Base-by-base conservation (phyloP, 2,329 filamentous ascomycete species). In the Hypoxylon sp. region DNA sequence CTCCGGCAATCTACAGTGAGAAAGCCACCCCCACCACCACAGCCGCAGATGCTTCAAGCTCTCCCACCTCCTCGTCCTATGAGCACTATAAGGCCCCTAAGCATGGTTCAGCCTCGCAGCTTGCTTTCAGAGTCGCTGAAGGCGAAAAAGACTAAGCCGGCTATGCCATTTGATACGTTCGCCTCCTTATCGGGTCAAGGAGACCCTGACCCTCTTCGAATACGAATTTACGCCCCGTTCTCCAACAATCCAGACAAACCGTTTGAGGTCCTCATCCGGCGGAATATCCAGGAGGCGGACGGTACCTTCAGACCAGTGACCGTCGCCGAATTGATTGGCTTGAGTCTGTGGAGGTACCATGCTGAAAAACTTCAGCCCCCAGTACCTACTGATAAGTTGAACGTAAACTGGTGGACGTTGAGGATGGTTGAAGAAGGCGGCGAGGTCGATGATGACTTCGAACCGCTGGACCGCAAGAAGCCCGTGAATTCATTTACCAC, bases 371-470 rank as follows among this genome's bases (percentile, higher is more conserved):
- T 89, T 30, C 88, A 94, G 70, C 93, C 93, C 2, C 77, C 86
- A 0, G 82, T 96, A 8, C 82, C 89, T 0, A 78, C 82, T 1
- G 87, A 90, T 56, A 92, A 93, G 76, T 83, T 89, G 58, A 93
- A 93, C 73, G 90, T 95, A 73, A 95, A 95, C 76, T 90, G 90
- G 83, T 96, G 92, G 91, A 93, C 90, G 25, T 81, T 97, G 62
- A 88, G 92, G 44, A 94, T 97, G 89, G 92, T 95, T 1, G 90
- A 96, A 68, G 90, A 96, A 76, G 92, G 93, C 62, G 93, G 92
- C 54, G 93, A 96, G 76, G 90, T 95, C 1, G 93, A 97, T 73
- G 92, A 94, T 71, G 93, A 96, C 76, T 96, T 96, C 71, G 92
- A 92, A 33, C 90, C 93, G 0, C 84, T 96, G 44, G 91, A 92